Percentiles rank a stretch among this genome's conserved stretches.
phyloP scores from a whole-genome alignment of 305 asterid species.

The Nicotiana rustica region DNA sequence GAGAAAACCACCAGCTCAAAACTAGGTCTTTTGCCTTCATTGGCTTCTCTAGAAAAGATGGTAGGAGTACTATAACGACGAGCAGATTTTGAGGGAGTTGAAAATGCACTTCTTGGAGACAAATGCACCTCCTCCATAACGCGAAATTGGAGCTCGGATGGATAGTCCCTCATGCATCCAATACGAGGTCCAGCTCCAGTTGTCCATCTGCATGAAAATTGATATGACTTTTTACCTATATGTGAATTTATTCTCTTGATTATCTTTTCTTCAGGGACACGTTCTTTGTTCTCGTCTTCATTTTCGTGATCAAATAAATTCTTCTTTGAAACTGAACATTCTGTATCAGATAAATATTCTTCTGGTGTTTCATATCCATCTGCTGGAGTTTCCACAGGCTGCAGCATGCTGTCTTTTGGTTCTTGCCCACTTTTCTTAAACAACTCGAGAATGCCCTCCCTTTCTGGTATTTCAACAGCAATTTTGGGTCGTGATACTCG shows the following conservation, averaged over 20 bases:
- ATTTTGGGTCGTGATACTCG: conserved; percentile 59
- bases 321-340: conserved; percentile 28
- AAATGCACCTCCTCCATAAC: conserved; percentile 73
- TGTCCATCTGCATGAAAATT: conserved; percentile 79
- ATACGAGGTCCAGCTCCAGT: conserved; percentile 95
- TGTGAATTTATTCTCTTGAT: conserved; percentile 64
- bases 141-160: conserved; percentile 76
- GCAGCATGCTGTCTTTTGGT: not conserved
- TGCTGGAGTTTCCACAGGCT: conserved; percentile 31
- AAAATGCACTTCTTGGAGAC: conserved; percentile 59
- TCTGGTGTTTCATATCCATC: conserved; percentile 35
- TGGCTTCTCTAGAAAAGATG: conserved; percentile 19
- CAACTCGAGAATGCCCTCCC: conserved; percentile 48
- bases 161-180: conserved; percentile 91
- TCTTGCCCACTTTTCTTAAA: conserved; percentile 34
- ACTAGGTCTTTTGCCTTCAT: conserved; percentile 21
- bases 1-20: not conserved
- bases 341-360: conserved; percentile 20
- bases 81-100: conserved; percentile 45
- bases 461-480: conserved; percentile 63
- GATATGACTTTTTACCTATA: conserved; percentile 71
- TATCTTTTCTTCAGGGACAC: conserved; percentile 38
- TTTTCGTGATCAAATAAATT: conserved; percentile 40
- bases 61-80: conserved; percentile 6
- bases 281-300: conserved; percentile 21